Evolutionary conservation across 2,329 filamentous ascomycete species (phyloP), one percentile per base, ranked within the genome.

Genomic region (Stagonosporopsis tanaceti): DNA sequence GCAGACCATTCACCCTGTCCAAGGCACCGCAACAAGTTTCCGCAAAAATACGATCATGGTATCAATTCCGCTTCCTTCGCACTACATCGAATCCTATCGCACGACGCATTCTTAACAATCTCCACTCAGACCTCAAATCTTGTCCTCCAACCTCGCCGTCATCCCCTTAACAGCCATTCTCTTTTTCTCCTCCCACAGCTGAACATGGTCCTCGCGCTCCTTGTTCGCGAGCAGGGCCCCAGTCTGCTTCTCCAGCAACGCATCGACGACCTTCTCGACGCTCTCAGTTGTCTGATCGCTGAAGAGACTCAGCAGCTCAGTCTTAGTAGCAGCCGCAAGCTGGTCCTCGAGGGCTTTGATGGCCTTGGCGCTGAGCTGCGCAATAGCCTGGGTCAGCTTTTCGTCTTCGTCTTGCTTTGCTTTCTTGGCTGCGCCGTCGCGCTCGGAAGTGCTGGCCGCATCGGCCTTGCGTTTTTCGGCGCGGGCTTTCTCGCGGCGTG

Each of bases 321-420:
- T 50, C 56, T 68, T 72, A 1, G 75, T 76, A 24, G 71, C 70
- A 4, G 64, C 51, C 1, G 73, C 76, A 12, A 82, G 70, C 64
- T 81, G 76, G 28, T 72, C 63, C 52, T 80, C 77, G 2, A 82
- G 65, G 32, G 74, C 70, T 4, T 66, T 60, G 27, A 81, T 50
- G 11, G 79, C 78, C 41, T 73, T 76, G 6, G 60, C 52, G 41
- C 74, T 71, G 40, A 81, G 57, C 4, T 69, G 62, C 2, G 46
- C 54, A n/a, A 77, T 41, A 4, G 70, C 62, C 20, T 57, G 53
- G 27, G 69, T 53, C 17, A 72, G 60, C 44, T 66, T 64, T n/a
- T 59, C 41, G 17, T 74, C 72, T 4, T 76, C 58, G 17, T 76
- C 72, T 4, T 22, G 47, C 35, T 70, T 64, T 14, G 68, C 66